A percentile compares a stretch with the other conserved stretches of the same genome.
These are phyloP conservation scores for Sporodiniella umbellata DNA, from an alignment of 371 early-diverging fungal species.

Conservation along the genomic window DNA sequence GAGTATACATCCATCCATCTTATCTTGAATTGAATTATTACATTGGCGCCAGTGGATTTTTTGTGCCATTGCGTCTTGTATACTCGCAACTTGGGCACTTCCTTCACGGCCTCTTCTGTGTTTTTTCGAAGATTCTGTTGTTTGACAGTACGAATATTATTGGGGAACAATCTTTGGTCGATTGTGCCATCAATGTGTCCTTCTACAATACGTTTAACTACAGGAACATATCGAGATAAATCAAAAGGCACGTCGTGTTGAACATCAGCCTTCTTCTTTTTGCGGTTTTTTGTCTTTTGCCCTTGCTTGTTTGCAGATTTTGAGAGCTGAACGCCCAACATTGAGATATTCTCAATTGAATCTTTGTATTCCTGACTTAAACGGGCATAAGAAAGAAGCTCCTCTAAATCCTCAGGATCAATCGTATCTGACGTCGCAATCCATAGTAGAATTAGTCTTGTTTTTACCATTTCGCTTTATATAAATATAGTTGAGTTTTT, in stretches of 20 bases:
- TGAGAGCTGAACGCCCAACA: conserved; percentile 62
- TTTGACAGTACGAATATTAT: conserved; percentile 49
- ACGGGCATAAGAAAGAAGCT: conserved; percentile 71
- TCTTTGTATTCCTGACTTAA: conserved; percentile 72
- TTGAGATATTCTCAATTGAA: conserved; percentile 72
- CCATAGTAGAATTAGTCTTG: conserved; percentile 85
- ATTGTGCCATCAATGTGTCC: conserved; percentile 59
- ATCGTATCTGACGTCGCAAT: conserved; percentile 69
- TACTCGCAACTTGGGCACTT: conserved; percentile 39
- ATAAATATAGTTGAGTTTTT: not conserved
- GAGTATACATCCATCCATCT: not conserved
- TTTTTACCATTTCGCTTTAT: conserved; percentile 65
- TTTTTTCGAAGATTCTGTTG: conserved; percentile 31
- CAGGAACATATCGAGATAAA: conserved; percentile 69
- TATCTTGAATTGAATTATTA: not conserved
- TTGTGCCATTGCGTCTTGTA: conserved; percentile 60
- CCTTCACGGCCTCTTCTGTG: conserved; percentile 24
- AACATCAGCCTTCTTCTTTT: conserved; percentile 31
- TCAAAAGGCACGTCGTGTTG: conserved; percentile 64
- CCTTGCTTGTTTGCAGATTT: conserved; percentile 41
- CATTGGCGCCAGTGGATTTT: conserved; percentile 30
- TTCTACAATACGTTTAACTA: conserved; percentile 56
- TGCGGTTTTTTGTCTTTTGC: conserved; percentile 42
- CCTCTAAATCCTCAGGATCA: conserved; percentile 65
- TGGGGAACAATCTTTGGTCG: conserved; percentile 58